Evolutionary conservation across 129 eudicot species (phyloP).

Genomic region (Pseudognaphalium luteoalbum): DNA sequence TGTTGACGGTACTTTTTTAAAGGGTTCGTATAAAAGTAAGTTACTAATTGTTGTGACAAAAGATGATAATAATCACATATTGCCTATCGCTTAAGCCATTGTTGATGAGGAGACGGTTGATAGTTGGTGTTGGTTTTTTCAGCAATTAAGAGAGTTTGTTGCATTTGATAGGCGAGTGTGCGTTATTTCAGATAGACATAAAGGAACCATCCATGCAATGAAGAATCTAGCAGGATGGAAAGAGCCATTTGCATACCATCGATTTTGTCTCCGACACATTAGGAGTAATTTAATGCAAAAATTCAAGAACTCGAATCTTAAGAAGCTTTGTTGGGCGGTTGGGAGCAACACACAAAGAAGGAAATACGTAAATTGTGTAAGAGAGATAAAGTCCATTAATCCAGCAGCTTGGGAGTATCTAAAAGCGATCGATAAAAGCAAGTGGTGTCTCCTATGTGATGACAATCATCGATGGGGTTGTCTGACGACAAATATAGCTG

Average conservation of each 20-base stretch:
- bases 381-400: background rate
- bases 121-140: background rate
- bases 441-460: no score
- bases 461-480: background rate
- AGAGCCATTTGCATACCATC: no score
- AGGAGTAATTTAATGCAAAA: no score
- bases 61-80: background rate
- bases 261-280: no score
- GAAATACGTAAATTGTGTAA: background rate
- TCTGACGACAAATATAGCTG: background rate
- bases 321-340: no score
- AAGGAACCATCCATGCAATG: background rate
- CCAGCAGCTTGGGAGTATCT: background rate
- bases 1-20: background rate
- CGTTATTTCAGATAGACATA: background rate
- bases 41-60: background rate
- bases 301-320: no score
- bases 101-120: background rate
- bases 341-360: background rate
- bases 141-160: no score
- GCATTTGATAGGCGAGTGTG: background rate
- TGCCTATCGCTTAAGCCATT: background rate
- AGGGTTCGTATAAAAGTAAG: background rate
- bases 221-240: background rate
- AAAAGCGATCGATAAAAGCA: background rate